Evolutionary conservation across 225 moss, liverwort and hornwort species (phyloP), one percentile per base, ranked within the genome.

Genomic region (Marchantia polymorpha): DNA sequence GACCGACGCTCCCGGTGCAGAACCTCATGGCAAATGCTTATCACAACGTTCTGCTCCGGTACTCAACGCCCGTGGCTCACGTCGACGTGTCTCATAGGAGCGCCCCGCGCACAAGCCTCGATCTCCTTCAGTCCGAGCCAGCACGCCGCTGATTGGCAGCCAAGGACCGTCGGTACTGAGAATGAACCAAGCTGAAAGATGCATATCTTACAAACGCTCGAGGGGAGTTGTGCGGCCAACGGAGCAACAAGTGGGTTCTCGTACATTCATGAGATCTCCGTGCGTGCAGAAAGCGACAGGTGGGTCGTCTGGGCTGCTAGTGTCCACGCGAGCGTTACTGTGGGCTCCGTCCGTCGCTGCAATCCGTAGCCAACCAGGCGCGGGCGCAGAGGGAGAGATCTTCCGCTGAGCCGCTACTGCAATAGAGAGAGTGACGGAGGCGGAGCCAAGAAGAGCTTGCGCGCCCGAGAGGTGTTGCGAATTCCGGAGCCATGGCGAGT

Each of bases 401-500:
- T 17, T 50, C 15, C 49, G 31, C 10, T 1, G 25, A 5, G 26
- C 7, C 51, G 73, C 11, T n/a, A 2, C 3, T 14, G 6, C 10
- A 1, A 3, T 3, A 50, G n/a, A 23, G 7, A 26, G 51, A 52
- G 52, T 0, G n/a, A 7, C 12, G 12, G 52, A 55, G 73, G 27
- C 11, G 46, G 12, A 8, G 5, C 12, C 29, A 29, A 67, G 67
- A 29, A 67, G 67, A 67, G 31, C 39, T 39, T 39, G 39, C 2
- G 10, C 63, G 63, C 0, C 9, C 47, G 14, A 69, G 69, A 31
- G 31, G 69, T 31, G 51, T 12, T 23, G 74, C 9, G 52, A 29
- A 13, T 55, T 17, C 47, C 47, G 63, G n/a, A 63, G 77, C 63
- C 54, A 77, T 77, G 77, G 77, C 77, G 77, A 51, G 12, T 51